phyloP scores from a whole-genome alignment of 2,329 filamentous ascomycete species.

The Hypoxylon sp. region DNA sequence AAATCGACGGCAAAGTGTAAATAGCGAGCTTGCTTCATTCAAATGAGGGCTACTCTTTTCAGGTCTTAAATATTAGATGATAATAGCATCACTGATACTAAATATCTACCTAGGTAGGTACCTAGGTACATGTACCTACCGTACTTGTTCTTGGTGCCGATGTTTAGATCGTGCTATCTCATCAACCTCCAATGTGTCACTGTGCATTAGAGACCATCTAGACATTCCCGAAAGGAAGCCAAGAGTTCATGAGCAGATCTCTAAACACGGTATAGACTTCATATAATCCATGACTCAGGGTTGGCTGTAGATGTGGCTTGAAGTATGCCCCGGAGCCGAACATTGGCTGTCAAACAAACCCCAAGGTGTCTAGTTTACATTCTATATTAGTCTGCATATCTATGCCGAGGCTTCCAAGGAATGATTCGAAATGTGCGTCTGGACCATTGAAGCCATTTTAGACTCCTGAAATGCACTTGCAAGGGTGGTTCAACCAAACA shows the following conservation, averaged over 20 bases:
- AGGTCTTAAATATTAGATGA: not conserved
- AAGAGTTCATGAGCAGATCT: conserved; percentile 8
- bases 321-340: conserved; percentile 17
- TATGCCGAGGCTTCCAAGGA: conserved; percentile 9
- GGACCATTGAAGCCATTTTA: conserved; percentile 27
- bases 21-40: conserved; percentile 12
- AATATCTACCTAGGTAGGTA: not conserved
- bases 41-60: conserved; percentile 12
- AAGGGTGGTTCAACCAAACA: conserved; percentile 7
- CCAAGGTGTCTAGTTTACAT: conserved; percentile 14
- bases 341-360: conserved; percentile 25
- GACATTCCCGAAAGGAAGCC: conserved; percentile 5
- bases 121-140: no score
- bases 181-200: not conserved
- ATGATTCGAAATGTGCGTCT: conserved; percentile 5
- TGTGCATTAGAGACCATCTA: conserved; percentile 5
- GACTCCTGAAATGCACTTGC: conserved; percentile 20
- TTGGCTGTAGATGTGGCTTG: conserved; percentile 8
- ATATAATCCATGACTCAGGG: conserved; percentile 32
- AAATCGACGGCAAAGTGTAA: not conserved
- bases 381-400: conserved; percentile 29
- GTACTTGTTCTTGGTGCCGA: conserved; percentile 11
- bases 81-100: not conserved
- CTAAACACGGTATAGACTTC: conserved; percentile 20
- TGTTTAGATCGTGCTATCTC: conserved; percentile 4